Conservation (phyloP, 495 filamentous ascomycete species). For the Lasiosphaeria ovina region DNA sequence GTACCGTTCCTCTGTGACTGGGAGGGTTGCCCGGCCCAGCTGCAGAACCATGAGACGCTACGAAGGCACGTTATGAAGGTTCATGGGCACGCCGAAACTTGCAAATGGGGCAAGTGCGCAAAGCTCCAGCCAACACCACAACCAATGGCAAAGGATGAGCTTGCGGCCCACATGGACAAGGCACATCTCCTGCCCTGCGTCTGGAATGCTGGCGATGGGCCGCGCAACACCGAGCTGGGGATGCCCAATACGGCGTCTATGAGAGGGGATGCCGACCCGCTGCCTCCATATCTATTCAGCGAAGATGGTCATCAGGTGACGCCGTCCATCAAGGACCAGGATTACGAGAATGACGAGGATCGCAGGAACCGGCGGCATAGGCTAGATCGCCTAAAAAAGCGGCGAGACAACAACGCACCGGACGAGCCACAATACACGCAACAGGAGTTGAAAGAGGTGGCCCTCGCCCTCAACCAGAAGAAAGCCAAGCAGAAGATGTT, state of each 20-base stretch:
- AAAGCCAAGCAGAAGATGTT: constrained; percentile 20
- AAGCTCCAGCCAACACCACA: not conserved
- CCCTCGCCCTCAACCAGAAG: constrained; percentile 10
- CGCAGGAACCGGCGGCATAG: constrained; percentile 30
- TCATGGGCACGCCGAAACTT: constrained; percentile 35
- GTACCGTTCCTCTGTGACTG: constrained; percentile 37
- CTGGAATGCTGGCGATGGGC: constrained; percentile 68
- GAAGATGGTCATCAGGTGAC: constrained; percentile 42
- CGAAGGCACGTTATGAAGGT: constrained; percentile 63
- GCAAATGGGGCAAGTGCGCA: constrained; percentile 39
- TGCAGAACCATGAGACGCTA: constrained; percentile 73
- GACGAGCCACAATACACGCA: constrained; percentile 40
- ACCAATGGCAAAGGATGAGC: constrained; percentile 31
- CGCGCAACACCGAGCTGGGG: constrained; percentile 30
- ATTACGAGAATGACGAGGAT: constrained; percentile 39
- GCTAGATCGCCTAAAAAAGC: constrained; percentile 28
- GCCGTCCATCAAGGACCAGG: constrained; percentile 36
- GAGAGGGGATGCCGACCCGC: constrained; percentile 19
- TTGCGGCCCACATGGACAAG: constrained; percentile 60
- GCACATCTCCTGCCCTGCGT: constrained; percentile 57
- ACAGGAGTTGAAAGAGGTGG: constrained; percentile 16
- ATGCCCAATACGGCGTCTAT: not conserved
- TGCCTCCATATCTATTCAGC: constrained; percentile 44
- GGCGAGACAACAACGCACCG: constrained; percentile 38
- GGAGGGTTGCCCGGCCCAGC: constrained; percentile 58